Percentiles rank a stretch among this genome's conserved stretches.
Evolutionary conservation across 75 land plant species (phyloP).

Genomic region (Picea sitchensis): DNA sequence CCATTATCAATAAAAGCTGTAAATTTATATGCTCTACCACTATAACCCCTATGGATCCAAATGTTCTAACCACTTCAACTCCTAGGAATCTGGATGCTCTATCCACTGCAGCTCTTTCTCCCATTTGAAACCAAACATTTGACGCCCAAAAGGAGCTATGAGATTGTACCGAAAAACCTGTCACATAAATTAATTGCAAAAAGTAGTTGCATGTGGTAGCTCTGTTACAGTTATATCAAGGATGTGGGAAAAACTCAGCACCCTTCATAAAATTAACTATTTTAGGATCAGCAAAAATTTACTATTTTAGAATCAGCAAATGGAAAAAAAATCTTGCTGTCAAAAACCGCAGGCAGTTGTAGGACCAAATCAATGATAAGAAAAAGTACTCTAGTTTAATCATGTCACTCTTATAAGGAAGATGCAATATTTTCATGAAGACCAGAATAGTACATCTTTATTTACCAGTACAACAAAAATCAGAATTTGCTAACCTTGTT

Average conservation of each 20-base stretch:
- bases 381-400: neutral
- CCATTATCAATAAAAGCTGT: neutral
- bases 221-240: neutral
- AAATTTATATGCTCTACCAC: neutral
- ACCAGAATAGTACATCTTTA: neutral
- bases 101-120: conserved; percentile 64
- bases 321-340: neutral
- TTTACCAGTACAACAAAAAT: neutral
- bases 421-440: neutral
- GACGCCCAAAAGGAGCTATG: conserved; percentile 82
- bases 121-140: conserved; percentile 72
- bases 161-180: conserved; percentile 84
- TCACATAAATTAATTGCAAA: conserved; percentile 4
- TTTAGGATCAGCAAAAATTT: neutral
- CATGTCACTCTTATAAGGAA: neutral
- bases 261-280: neutral
- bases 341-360: neutral
- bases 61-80: neutral
- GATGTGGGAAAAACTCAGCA: neutral
- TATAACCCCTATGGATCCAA: neutral
- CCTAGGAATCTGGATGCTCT: conserved; percentile 9
- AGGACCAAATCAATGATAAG: neutral
- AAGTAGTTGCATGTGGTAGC: neutral
- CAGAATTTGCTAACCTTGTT: conserved; percentile 38
- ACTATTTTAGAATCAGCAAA: neutral